These are phyloP conservation scores for Ogataea saltuana DNA, from an alignment of 805 yeast species.

Conservation along the genomic window DNA sequence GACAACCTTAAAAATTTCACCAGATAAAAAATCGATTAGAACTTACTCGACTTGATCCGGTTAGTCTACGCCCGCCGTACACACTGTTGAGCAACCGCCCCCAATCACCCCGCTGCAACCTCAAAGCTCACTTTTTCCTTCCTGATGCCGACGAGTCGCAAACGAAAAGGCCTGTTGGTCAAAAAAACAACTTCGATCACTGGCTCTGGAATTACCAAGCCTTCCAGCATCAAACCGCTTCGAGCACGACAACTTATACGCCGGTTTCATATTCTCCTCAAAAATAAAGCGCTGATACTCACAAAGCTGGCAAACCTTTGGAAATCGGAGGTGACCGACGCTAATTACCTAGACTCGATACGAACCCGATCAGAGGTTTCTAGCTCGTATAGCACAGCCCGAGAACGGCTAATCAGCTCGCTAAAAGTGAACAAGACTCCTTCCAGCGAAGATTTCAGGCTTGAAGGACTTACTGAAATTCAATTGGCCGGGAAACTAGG, in stretches of 20 bases:
- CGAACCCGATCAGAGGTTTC: conserved; percentile 6
- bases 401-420: conserved; percentile 10
- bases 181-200: conserved; percentile 36
- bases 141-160: conserved; percentile 1
- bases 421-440: conserved; percentile 31
- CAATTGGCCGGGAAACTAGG: conserved; percentile 41
- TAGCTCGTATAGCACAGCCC: conserved; percentile 13
- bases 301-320: conserved; percentile 9
- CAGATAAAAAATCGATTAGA: too few species aligned
- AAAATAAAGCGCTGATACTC: conserved; percentile 48
- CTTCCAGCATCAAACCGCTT: conserved; percentile 60
- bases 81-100: too few species aligned
- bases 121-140: background rate
- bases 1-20: conserved; percentile 7
- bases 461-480: conserved; percentile 10
- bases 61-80: too few species aligned
- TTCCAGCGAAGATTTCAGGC: conserved; percentile 12
- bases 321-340: conserved; percentile 11
- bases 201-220: conserved; percentile 30
- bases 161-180: conserved; percentile 28
- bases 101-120: too few species aligned
- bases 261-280: conserved; percentile 70
- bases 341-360: conserved; percentile 15
- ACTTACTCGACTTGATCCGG: too few species aligned
- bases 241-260: conserved; percentile 76